These are phyloP conservation scores for Annulohypoxylon moriforme DNA, from an alignment of 495 filamentous ascomycete species.

Conservation along the genomic window DNA sequence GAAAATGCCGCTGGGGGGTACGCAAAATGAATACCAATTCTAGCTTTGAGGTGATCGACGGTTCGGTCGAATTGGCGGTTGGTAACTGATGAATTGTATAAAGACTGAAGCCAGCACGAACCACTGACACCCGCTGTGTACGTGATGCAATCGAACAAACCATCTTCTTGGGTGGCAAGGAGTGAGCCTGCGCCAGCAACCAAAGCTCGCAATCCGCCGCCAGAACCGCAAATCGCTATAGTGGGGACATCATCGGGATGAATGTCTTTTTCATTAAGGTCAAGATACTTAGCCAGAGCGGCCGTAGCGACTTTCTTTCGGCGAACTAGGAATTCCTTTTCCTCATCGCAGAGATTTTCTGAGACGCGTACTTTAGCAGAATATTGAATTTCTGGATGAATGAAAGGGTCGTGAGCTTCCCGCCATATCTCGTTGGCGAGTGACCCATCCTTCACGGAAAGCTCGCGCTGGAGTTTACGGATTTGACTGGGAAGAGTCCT, in stretches of 20 bases:
- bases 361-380: constrained; percentile 85
- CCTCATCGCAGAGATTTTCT: constrained; percentile 83
- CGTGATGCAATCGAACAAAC: constrained; percentile 90
- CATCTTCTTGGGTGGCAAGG: constrained; percentile 80
- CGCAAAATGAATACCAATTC: constrained; percentile 87
- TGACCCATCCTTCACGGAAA: constrained; percentile 85
- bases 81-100: constrained; percentile 89
- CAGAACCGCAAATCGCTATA: constrained; percentile 93
- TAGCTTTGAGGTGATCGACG: constrained; percentile 84
- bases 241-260: constrained; percentile 90
- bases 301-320: constrained; percentile 72
- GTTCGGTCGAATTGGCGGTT: constrained; percentile 70
- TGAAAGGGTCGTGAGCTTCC: constrained; percentile 83
- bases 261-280: constrained; percentile 80
- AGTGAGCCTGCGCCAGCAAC: constrained; percentile 90
- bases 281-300: constrained; percentile 84
- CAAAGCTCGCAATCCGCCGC: constrained; percentile 88
- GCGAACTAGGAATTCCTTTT: constrained; percentile 74
- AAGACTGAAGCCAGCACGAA: constrained; percentile 91
- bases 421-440: constrained; percentile 92
- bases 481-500: constrained; percentile 78
- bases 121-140: constrained; percentile 96
- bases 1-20: constrained; percentile 86
- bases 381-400: constrained; percentile 86
- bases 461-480: constrained; percentile 86